Conservation (phyloP, 1,139 yeast species). For the Lodderomyces oxycetoniae region DNA sequence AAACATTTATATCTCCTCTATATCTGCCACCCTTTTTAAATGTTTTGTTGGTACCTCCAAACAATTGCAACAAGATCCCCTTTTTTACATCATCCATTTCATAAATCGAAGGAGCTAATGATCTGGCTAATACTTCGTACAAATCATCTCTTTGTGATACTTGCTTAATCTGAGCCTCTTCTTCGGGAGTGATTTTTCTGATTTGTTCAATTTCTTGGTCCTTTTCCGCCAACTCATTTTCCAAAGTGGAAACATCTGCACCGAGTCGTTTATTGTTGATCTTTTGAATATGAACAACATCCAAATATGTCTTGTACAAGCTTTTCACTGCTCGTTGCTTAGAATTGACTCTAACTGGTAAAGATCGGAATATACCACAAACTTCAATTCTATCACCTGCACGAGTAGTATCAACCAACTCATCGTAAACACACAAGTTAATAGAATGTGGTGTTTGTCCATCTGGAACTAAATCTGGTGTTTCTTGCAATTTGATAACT, state of each 20-base stretch:
- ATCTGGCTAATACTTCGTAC: constrained; percentile 83
- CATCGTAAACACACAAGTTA: constrained; percentile 92
- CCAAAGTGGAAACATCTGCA: constrained; percentile 66
- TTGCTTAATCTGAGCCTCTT: constrained; percentile 57
- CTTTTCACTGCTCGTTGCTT: constrained; percentile 80
- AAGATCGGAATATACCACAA: constrained; percentile 90
- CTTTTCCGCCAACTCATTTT: constrained; percentile 39
- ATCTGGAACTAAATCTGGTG: constrained; percentile 97
- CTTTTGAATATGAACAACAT: constrained; percentile 88
- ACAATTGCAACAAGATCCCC: constrained; percentile 84
- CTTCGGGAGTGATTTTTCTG: constrained; percentile 64
- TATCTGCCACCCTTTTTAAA: constrained; percentile 90
- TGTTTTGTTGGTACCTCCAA: constrained; percentile 92
- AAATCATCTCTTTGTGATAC: constrained; percentile 68
- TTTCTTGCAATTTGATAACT: constrained; percentile 88
- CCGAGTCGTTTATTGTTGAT: constrained; percentile 80
- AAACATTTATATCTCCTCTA: constrained; percentile 89
- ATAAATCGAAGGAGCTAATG: constrained; percentile 91
- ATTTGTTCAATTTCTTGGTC: constrained; percentile 75
- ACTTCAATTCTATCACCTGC: constrained; percentile 98
- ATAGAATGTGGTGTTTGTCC: constrained; percentile 99
- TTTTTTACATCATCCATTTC: constrained; percentile 96
- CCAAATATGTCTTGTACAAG: constrained; percentile 87
- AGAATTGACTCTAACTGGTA: constrained; percentile 85
- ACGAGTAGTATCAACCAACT: constrained; percentile 86